These are phyloP conservation scores for Neofusicoccum ribis DNA, from an alignment of 2,329 filamentous ascomycete species.

Conservation along the genomic window DNA sequence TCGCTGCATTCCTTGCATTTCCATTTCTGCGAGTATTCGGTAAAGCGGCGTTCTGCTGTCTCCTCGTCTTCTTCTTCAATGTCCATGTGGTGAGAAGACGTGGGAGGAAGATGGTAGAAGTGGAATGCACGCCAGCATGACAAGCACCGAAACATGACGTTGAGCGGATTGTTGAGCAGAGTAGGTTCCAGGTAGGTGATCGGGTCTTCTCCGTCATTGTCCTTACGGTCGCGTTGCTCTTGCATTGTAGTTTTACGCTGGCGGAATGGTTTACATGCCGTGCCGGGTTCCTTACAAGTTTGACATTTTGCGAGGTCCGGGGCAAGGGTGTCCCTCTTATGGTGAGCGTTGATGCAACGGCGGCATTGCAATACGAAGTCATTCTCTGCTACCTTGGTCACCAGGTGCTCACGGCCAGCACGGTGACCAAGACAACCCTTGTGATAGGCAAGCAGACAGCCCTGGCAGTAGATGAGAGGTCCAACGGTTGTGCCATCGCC, in stretches of 20 bases:
- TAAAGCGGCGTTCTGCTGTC: slow-evolving; percentile 62
- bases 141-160: slow-evolving; percentile 80
- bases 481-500: slow-evolving; percentile 62
- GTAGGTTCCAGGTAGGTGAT: slow-evolving; percentile 61
- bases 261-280: slow-evolving; percentile 74
- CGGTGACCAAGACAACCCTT: slow-evolving; percentile 77
- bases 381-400: slow-evolving; percentile 77
- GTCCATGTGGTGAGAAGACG: slow-evolving; percentile 45
- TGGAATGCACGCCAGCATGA: slow-evolving; percentile 79
- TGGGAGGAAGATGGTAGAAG: slow-evolving; percentile 73
- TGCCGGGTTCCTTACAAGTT: slow-evolving; percentile 64
- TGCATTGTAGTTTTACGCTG: slow-evolving; percentile 70
- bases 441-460: slow-evolving; percentile 83
- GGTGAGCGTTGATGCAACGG: slow-evolving; percentile 71
- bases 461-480: slow-evolving; percentile 81
- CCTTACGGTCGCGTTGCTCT: slow-evolving; percentile 78
- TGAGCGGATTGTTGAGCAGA: slow-evolving; percentile 72
- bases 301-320: slow-evolving; percentile 74
- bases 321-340: slow-evolving; percentile 67
- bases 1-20: slow-evolving; percentile 75
- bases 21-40: slow-evolving; percentile 75
- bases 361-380: slow-evolving; percentile 88
- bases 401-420: slow-evolving; percentile 75
- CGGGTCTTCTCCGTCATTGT: slow-evolving; percentile 79
- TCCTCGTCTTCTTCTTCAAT: slow-evolving; percentile 48